A percentile compares a stretch with the other conserved stretches of the same genome.
These are phyloP conservation scores for Phytophthora citrophthora DNA, from an alignment of 352 stramenopile species.

Conservation along the genomic window DNA sequence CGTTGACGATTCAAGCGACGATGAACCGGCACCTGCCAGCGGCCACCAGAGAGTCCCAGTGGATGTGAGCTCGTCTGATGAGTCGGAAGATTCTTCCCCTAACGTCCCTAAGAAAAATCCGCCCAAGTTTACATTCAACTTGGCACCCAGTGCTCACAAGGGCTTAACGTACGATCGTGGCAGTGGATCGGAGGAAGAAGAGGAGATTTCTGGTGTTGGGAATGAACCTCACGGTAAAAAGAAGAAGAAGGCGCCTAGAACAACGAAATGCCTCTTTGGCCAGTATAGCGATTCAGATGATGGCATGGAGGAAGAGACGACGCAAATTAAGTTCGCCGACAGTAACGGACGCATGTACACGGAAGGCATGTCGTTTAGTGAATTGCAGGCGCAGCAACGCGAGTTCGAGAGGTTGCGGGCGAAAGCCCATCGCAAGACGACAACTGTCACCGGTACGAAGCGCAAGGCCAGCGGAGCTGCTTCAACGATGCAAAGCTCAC, in stretches of 20 bases:
- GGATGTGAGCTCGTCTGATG: conserved; percentile 24
- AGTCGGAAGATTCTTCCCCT: conserved; percentile 19
- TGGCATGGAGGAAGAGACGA: conserved; percentile 15
- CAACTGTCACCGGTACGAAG: conserved; percentile 24
- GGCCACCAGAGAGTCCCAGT: conserved; percentile 9
- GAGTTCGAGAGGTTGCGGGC: conserved; percentile 43
- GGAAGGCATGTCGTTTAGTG: conserved; percentile 59
- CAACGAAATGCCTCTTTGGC: not conserved
- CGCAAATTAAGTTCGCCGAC: conserved; percentile 17
- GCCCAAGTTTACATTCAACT: conserved; percentile 6
- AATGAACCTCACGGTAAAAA: conserved; percentile 9
- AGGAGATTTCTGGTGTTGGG: conserved; percentile 6
- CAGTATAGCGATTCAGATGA: conserved; percentile 20
- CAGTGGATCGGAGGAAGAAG: conserved; percentile 10
- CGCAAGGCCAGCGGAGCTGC: conserved; percentile 21
- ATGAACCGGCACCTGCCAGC: conserved; percentile 21
- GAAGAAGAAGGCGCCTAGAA: conserved; percentile 13
- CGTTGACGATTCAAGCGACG: conserved; percentile 59
- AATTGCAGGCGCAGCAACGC: conserved; percentile 69
- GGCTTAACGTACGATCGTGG: not conserved
- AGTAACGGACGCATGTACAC: conserved; percentile 35
- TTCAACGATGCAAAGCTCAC: not conserved
- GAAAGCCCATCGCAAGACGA: conserved; percentile 29
- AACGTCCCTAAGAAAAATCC: conserved; percentile 23
- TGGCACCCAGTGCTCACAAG: conserved; percentile 1